phyloP scores from a whole-genome alignment of 225 moss, liverwort and hornwort species.

The Rhytidiadelphus loreus region DNA sequence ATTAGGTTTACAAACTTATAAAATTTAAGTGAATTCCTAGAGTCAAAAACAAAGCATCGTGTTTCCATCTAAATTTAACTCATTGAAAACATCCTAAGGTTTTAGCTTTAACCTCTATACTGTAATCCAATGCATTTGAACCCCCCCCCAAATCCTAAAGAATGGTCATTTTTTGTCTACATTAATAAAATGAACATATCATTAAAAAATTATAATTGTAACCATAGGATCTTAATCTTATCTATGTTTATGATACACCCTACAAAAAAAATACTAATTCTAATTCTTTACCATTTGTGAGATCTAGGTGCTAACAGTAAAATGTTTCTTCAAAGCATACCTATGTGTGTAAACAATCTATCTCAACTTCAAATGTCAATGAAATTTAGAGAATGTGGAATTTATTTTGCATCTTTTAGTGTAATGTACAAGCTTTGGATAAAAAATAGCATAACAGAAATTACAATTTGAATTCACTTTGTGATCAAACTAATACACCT shows the following conservation, averaged over 20 bases:
- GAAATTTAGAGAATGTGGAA: background rate
- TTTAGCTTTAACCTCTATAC: background rate
- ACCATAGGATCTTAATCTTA: no score
- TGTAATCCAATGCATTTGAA: background rate
- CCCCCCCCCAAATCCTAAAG: accelerated
- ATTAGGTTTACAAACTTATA: background rate
- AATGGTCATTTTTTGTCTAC: background rate
- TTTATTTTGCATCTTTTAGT: background rate
- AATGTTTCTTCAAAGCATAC: background rate
- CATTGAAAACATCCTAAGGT: background rate
- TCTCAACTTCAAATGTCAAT: background rate
- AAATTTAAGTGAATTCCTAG: background rate
- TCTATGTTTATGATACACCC: background rate
- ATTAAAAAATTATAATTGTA: no score
- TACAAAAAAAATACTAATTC: background rate
- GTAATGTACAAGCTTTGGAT: background rate
- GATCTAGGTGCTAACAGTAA: background rate
- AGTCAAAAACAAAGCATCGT: background rate
- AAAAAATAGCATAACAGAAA: background rate
- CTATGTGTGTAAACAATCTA: background rate
- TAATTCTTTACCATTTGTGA: background rate
- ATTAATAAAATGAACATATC: no score
- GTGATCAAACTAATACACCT: background rate
- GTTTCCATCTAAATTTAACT: background rate
- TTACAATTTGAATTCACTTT: background rate